Percentiles rank a stretch among this genome's conserved stretches.
Conservation (phyloP, 1,284 basidiomycete species). For the Tausonia pullulans region DNA sequence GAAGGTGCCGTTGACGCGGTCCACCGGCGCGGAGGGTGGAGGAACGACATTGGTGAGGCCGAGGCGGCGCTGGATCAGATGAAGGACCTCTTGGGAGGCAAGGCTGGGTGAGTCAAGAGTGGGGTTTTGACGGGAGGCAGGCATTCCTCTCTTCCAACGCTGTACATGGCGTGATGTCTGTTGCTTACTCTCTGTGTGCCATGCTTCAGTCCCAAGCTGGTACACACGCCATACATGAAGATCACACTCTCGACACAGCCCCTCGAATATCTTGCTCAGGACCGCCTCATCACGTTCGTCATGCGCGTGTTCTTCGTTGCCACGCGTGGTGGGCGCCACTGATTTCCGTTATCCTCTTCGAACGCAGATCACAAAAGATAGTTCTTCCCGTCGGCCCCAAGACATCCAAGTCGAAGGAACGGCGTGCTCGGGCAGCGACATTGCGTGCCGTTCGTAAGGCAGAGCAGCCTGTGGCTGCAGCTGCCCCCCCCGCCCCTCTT, state of each 20-base stretch:
- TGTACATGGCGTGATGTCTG: neutral
- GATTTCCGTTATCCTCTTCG: no score
- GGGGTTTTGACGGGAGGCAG: no score
- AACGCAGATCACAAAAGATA: no score
- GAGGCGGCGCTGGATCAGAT: constrained; percentile 31
- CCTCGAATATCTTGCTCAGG: constrained; percentile 21
- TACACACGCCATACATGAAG: constrained; percentile 55
- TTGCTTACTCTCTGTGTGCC: neutral
- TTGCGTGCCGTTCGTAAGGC: no score
- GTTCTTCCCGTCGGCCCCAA: no score
- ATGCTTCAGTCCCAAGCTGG: constrained; percentile 42
- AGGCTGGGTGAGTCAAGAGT: constrained; percentile 44
- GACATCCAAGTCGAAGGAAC: no score
- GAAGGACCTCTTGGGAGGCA: constrained; percentile 29
- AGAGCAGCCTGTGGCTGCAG: no score
- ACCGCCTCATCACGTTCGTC: no score
- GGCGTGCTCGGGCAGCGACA: no score
- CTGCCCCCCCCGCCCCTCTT: no score
- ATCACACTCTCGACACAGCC: constrained; percentile 47
- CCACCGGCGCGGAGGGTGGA: constrained; percentile 22
- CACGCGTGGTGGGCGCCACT: no score
- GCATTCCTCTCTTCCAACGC: neutral
- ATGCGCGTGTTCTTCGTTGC: no score
- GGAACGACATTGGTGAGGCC: constrained; percentile 30
- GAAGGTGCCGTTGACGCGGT: constrained; percentile 8